phyloP scores from a whole-genome alignment of 345 rosid species.

The Mangifera indica region DNA sequence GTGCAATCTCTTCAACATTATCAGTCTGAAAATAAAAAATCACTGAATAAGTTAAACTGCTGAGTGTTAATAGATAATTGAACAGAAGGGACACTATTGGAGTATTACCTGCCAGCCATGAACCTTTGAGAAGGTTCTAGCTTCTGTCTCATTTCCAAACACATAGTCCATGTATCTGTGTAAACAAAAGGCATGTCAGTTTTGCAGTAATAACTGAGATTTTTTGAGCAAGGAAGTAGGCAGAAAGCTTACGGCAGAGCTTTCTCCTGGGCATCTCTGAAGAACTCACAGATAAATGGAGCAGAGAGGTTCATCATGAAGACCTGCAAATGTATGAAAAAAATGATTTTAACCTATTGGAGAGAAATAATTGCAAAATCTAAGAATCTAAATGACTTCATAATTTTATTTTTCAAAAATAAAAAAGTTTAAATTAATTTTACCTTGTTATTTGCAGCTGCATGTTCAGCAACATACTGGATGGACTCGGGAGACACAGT shows the following conservation, averaged over 20 bases:
- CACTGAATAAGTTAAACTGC: background rate
- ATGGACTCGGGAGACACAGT: constrained; percentile 94
- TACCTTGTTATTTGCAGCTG: constrained; percentile 93
- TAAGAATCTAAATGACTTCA: background rate
- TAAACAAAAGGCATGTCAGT: constrained; percentile 13
- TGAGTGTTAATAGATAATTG: background rate
- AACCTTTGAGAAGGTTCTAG: constrained; percentile 85
- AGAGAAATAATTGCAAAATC: background rate
- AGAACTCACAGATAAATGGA: constrained; percentile 96
- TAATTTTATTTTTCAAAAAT: background rate
- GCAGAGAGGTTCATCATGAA: constrained; percentile 95
- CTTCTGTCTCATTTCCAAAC: constrained; percentile 96
- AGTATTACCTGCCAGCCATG: constrained; percentile 87
- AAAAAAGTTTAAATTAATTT: background rate
- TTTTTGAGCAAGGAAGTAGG: background rate
- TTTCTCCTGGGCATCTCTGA: constrained; percentile 81
- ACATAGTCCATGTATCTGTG: constrained; percentile 80
- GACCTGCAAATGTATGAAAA: constrained; percentile 42
- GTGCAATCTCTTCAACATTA: constrained; percentile 81
- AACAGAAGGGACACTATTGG: background rate
- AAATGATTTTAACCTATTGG: constrained; percentile 3
- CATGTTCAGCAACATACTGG: constrained; percentile 84
- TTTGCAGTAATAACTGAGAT: constrained; percentile 5
- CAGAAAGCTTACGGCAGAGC: constrained; percentile 60
- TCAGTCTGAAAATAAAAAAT: constrained; percentile 43